These are phyloP conservation scores for Sarcodon aspratus DNA, from an alignment of 768 basidiomycete genomes.

Conservation along the genomic window DNA sequence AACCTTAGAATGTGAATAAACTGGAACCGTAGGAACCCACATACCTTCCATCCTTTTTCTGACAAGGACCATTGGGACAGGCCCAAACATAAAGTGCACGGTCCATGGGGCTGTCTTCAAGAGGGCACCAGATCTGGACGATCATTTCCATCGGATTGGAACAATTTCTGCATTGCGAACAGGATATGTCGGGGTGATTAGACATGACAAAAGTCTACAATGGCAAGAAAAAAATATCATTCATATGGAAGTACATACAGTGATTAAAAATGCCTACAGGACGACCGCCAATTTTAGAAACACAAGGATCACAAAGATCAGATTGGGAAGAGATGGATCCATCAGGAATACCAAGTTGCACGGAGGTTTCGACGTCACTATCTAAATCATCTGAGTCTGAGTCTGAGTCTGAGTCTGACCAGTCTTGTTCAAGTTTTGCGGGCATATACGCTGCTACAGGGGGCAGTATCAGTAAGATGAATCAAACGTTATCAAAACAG, in stretches of 20 bases:
- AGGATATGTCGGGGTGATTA: constrained; percentile 33
- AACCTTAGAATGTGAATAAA: constrained; percentile 2
- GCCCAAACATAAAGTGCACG: constrained; percentile 82
- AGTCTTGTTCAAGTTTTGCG: constrained; percentile 39
- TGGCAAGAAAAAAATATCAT: constrained; percentile 5
- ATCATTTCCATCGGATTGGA: constrained; percentile 68
- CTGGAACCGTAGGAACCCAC: constrained; percentile 13
- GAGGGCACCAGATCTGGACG: constrained; percentile 84
- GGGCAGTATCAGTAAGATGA: constrained; percentile 5
- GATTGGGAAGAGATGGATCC: constrained; percentile 44
- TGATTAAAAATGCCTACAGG: constrained; percentile 66
- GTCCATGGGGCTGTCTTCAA: constrained; percentile 78
- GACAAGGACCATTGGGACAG: constrained; percentile 60
- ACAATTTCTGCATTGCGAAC: constrained; percentile 65
- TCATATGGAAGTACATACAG: constrained; percentile 29
- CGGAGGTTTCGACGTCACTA: constrained; percentile 51
- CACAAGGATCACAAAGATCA: constrained; percentile 66
- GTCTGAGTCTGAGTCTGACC: constrained; percentile 78
- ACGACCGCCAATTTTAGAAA: constrained; percentile 83
- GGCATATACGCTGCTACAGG: constrained; percentile 23
- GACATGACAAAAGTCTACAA: constrained; percentile 63
- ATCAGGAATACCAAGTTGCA: constrained; percentile 74
- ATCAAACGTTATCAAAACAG: constrained; percentile 4
- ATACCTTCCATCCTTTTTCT: constrained; percentile 69
- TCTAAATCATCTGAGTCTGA: constrained; percentile 18